phyloP scores from a whole-genome alignment of 176 grass and related monocot species.

The Cocos nucifera region DNA sequence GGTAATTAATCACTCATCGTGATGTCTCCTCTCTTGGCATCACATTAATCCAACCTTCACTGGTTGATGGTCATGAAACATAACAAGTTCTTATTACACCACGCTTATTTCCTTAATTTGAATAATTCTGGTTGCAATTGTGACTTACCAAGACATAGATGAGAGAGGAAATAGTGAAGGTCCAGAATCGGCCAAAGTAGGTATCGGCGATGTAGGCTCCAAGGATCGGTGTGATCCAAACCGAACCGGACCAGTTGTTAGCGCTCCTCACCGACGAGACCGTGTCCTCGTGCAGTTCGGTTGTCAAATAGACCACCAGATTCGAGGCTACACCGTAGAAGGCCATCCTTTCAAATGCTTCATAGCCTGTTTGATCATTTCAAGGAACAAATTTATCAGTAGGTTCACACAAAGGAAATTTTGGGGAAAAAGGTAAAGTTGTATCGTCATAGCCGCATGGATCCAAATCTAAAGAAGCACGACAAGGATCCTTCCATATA shows the following conservation, averaged over 20 bases:
- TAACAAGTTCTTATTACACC: too few species aligned
- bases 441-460: too few species aligned
- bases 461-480: too few species aligned
- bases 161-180: constrained; percentile 71
- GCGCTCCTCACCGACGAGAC: constrained; percentile 65
- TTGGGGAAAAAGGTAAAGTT: too few species aligned
- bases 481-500: too few species aligned
- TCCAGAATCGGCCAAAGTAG: constrained; percentile 74
- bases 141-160: constrained; percentile 53
- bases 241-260: constrained; percentile 66
- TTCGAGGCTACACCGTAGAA: constrained; percentile 78
- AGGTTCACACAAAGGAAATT: too few species aligned
- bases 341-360: constrained; percentile 79
- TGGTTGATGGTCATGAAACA: too few species aligned
- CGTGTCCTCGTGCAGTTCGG: constrained; percentile 53
- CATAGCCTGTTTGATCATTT: constrained; percentile 32
- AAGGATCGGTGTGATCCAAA: constrained; percentile 64
- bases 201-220: constrained; percentile 73
- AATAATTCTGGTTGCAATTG: not conserved
- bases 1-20: too few species aligned
- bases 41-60: too few species aligned
- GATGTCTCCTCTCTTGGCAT: too few species aligned
- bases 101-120: too few species aligned
- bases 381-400: too few species aligned
- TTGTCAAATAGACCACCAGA: constrained; percentile 75